phyloP scores from a whole-genome alignment of 257 asterid species.

The Cynanchum wilfordii region DNA sequence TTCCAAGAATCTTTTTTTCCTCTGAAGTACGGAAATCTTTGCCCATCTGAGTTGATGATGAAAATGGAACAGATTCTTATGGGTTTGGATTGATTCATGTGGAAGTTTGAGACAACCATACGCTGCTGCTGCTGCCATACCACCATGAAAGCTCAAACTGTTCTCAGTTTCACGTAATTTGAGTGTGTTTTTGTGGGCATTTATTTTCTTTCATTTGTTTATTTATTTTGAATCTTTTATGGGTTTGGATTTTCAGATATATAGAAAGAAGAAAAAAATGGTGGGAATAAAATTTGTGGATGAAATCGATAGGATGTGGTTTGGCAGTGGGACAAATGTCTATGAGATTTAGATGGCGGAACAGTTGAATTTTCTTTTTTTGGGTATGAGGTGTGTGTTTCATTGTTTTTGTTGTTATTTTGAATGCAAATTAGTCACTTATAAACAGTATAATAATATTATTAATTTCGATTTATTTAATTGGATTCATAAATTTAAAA shows the following conservation, averaged over 20 bases:
- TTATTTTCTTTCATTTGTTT: not conserved
- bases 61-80: not conserved
- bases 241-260: not conserved
- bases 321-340: not conserved
- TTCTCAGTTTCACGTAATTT: not conserved
- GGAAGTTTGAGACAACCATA: conserved; percentile 30
- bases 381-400: too few species aligned
- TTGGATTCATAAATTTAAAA: too few species aligned
- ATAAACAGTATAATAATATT: too few species aligned
- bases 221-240: not conserved
- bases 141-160: conserved; percentile 1
- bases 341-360: not conserved
- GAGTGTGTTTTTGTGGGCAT: not conserved
- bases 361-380: not conserved
- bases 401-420: too few species aligned
- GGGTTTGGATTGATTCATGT: conserved; percentile 43
- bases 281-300: conserved; percentile 9
- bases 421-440: too few species aligned
- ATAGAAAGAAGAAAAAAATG: not conserved
- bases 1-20: conserved; percentile 32
- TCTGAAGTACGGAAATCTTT: conserved; percentile 32
- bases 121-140: conserved; percentile 18
- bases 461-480: too few species aligned
- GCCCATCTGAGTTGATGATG: conserved; percentile 35
- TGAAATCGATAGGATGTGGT: not conserved